Evolutionary conservation across 1,284 basidiomycete genomes (phyloP).

Genomic region (Cystobasidium pallidum): DNA sequence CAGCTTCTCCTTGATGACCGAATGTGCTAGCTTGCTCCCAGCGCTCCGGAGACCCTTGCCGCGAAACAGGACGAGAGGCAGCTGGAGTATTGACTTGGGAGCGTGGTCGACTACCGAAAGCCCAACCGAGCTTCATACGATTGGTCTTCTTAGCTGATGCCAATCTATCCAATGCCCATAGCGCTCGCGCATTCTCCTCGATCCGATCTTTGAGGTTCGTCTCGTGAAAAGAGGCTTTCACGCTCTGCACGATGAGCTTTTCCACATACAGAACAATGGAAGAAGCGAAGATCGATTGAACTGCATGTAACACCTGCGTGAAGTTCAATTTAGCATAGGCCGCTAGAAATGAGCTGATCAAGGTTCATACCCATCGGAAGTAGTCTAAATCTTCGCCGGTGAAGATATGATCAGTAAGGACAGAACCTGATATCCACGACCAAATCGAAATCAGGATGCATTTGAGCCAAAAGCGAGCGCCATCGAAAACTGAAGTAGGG

Average conservation of each 20-base stretch:
- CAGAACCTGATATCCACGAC: constrained; percentile 40
- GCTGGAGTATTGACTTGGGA: constrained; percentile 27
- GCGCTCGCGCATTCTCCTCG: constrained; percentile 37
- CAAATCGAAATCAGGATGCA: constrained; percentile 33
- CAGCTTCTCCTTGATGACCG: constrained; percentile 16
- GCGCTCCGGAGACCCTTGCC: constrained; percentile 27
- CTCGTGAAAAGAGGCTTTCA: constrained; percentile 42
- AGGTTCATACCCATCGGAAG: constrained; percentile 27
- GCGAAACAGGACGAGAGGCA: constrained; percentile 19
- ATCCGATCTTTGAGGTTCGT: constrained; percentile 41
- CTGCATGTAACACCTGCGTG: constrained; percentile 20
- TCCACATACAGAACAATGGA: constrained; percentile 40
- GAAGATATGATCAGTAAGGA: constrained; percentile 38
- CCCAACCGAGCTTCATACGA: not conserved
- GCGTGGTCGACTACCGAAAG: constrained; percentile 9
- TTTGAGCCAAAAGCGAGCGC: constrained; percentile 42
- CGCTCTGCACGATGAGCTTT: constrained; percentile 42
- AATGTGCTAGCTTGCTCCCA: not conserved
- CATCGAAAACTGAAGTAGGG: constrained; percentile 23
- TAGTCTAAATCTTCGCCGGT: constrained; percentile 27
- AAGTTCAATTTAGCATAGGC: not conserved
- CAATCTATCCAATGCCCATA: constrained; percentile 48
- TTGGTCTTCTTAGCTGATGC: constrained; percentile 40
- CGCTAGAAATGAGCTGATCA: too few species aligned
- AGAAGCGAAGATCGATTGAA: constrained; percentile 38